Evolutionary conservation across 2,329 filamentous ascomycete genomes (phyloP), one percentile per base, ranked within the genome.

Genomic region (Neofusicoccum umdonicola): DNA sequence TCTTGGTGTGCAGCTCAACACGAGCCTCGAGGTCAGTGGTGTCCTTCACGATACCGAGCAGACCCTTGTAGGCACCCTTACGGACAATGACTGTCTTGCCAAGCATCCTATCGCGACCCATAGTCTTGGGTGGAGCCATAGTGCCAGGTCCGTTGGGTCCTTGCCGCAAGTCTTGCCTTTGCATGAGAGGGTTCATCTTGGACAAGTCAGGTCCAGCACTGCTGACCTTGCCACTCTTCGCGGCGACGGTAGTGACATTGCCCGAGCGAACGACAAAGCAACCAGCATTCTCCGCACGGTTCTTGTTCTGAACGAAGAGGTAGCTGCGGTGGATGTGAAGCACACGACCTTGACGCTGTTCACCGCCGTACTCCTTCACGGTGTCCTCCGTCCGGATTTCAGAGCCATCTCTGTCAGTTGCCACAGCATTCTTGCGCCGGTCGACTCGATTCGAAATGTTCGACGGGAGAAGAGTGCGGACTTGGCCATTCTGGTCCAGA

Each of bases 21-120:
- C 93, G 90, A 35, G 92, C 94, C 72, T 90, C 87, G 3, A 87
- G 87, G 71, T 96, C 93, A 6, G 92, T 96, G 0, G 94, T 90
- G 74, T 98, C 94, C 75, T 97, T 97, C 71, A 99, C 93, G 69
- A 97, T 96, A 71, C 95, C 95, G 47, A 98, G 82, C 48, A 97
- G 84, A 64, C 94, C 94, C 79, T 99, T 99, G 82, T 94, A 93
- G 22, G 90, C 88, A 34, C 95, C 95, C 74, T 90, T 92, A 65
- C 89, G 87, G 72, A 98, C 90, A 60, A 90, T 92, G 50, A 98
- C 93, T 0, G 93, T 97, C 80, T 97, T 94, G 48, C 93, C 93
- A 68, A 98, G 88, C 34, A 95, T 84, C 63, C 88, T 87, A 76
- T 99, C 95, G 44, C 93, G 87, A 22, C 92, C 92, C 61, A 88